phyloP scores from a whole-genome alignment of 768 basidiomycete genomes.

The Chlorophyllum brunneum region DNA sequence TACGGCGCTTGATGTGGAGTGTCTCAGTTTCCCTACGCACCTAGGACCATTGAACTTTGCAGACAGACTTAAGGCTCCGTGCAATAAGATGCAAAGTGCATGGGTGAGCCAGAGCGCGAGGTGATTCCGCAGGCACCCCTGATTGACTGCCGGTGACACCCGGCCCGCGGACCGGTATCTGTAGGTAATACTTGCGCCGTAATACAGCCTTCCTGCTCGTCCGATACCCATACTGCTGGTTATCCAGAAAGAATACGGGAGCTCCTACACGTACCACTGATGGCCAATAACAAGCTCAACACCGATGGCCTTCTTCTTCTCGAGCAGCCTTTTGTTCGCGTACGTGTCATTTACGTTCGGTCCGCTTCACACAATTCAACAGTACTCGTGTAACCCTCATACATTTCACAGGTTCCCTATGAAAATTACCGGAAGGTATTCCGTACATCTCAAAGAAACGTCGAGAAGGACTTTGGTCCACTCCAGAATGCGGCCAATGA shows the following conservation, averaged over 20 bases:
- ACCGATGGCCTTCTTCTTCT: constrained; percentile 75
- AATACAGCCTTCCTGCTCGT: neutral
- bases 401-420: constrained; percentile 68
- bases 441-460: constrained; percentile 72
- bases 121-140: no score
- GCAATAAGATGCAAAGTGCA: no score
- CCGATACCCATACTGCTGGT: neutral
- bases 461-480: constrained; percentile 73
- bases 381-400: neutral
- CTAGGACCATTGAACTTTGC: no score
- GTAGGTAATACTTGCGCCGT: neutral
- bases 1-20: no score
- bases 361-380: neutral
- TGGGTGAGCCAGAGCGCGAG: no score
- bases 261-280: neutral
- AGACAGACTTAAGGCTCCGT: no score
- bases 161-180: neutral
- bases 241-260: neutral
- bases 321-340: constrained; percentile 80
- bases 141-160: neutral
- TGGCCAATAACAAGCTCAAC: constrained; percentile 50
- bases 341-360: constrained; percentile 27
- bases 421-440: constrained; percentile 90
- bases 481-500: constrained; percentile 58
- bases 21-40: no score